Conservation (phyloP, 805 yeast genomes). For the Zygosaccharomyces bailii region DNA sequence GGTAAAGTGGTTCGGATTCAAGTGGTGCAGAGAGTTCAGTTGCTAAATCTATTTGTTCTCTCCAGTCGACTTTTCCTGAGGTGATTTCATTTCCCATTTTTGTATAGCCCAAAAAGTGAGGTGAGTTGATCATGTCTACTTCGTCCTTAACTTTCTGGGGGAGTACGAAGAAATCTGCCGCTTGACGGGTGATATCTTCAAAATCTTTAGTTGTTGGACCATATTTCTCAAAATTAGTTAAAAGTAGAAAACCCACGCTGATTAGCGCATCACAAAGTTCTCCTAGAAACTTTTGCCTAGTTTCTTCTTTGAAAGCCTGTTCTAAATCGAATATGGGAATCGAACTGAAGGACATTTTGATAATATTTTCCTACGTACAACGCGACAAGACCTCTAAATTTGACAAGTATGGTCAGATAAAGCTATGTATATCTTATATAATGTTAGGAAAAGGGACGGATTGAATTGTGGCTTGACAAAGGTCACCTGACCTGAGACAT, state of each 20-base stretch:
- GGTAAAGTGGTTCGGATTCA: conserved; percentile 38
- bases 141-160: conserved; percentile 44
- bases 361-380: too few species aligned
- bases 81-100: conserved; percentile 57
- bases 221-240: conserved; percentile 39
- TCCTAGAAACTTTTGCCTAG: conserved; percentile 42
- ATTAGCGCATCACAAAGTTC: conserved; percentile 44
- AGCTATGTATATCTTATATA: too few species aligned
- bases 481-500: conserved; percentile 6
- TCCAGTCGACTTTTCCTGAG: conserved; percentile 49
- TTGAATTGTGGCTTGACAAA: too few species aligned
- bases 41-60: conserved; percentile 62
- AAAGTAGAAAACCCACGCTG: conserved; percentile 52
- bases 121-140: conserved; percentile 52
- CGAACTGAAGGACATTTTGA: conserved; percentile 20
- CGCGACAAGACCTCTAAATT: too few species aligned
- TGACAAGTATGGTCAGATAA: too few species aligned
- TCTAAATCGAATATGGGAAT: conserved; percentile 19
- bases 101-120: conserved; percentile 58
- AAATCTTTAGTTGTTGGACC: conserved; percentile 42
- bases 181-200: conserved; percentile 38
- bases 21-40: conserved; percentile 47
- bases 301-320: conserved; percentile 40
- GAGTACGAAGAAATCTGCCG: conserved; percentile 44
- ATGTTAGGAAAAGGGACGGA: too few species aligned